Base-by-base conservation (phyloP, 2,329 filamentous ascomycete genomes). In the Apiospora arundinis region DNA sequence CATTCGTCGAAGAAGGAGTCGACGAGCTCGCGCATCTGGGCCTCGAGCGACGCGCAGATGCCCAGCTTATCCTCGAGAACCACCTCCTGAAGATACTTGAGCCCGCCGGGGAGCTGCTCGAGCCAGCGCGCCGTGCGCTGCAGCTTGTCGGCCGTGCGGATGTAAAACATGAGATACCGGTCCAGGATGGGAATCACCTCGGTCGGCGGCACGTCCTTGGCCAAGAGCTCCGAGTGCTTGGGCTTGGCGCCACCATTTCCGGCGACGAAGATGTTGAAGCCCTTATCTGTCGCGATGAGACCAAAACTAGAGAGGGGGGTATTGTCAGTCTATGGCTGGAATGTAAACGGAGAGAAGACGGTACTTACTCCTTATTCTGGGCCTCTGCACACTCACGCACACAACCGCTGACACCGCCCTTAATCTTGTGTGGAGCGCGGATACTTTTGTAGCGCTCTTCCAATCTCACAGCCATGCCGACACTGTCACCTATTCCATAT, bases 391-490 rank as follows among this genome's bases (percentile, higher is more conserved):
- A 97, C 82, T 97, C 95, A 70, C 95, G 88, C n/a, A 97, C 94
- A 74, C 95, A 97, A 16, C 95, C 95, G 70, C 92, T 95, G 0
- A 97, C 94, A 70, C 93, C 95, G 1, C 93, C 94, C 82, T 97
- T 97, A 80, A 97, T 89, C 85, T 97, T 97, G 81, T 97, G 95
- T 11, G 95, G 95, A 21, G 88, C 88, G n/a, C 95, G 90, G 72
- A 97, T 92, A 77, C 93, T 94, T 87, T 97, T 97, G 83, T 97
- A 97, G 65, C 95, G 90, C 83, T 97, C 93, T 82, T 97, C 95
- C 0, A 97, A 83, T 4, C 94, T 88, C 21, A 97, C 91, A 0
- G 95, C 95, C 92, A 97, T 93, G 14, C 95, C 95, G 0, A 97
- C 95, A 80, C 92, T 95, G 82, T 97, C 95, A 40, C 94, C 93